phyloP scores from a whole-genome alignment of 169 alveolate species.

The Theileria equi region DNA sequence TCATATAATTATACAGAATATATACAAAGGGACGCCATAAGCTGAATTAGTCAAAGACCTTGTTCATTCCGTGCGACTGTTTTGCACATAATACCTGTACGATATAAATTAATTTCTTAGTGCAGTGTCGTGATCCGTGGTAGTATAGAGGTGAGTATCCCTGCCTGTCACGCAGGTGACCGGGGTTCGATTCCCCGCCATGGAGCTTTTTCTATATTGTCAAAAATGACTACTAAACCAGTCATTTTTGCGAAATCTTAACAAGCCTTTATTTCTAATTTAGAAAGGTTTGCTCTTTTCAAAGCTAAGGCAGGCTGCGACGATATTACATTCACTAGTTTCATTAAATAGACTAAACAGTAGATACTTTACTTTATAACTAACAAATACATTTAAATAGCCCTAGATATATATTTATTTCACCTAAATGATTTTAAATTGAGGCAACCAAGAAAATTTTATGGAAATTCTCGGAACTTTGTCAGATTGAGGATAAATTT shows the following conservation, averaged over 20 bases:
- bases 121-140: conserved; percentile 64
- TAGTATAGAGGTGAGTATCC: conserved; percentile 83
- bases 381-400: no score
- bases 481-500: no score
- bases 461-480: no score
- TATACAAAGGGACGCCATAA: conserved; percentile 55
- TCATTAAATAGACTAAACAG: no score
- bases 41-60: neutral
- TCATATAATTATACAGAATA: conserved; percentile 8
- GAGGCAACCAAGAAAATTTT: no score
- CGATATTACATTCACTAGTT: no score
- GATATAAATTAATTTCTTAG: neutral
- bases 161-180: conserved; percentile 89
- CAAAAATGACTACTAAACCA: neutral
- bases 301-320: no score
- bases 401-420: no score
- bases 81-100: neutral
- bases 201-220: conserved; percentile 71
- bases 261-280: neutral
- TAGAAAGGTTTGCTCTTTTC: no score
- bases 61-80: neutral
- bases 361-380: no score
- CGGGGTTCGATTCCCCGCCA: conserved; percentile 87
- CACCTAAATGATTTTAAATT: no score
- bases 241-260: neutral